These are phyloP conservation scores for Fusarium cyanostomum DNA, from an alignment of 2,329 filamentous ascomycete species.

Conservation along the genomic window DNA sequence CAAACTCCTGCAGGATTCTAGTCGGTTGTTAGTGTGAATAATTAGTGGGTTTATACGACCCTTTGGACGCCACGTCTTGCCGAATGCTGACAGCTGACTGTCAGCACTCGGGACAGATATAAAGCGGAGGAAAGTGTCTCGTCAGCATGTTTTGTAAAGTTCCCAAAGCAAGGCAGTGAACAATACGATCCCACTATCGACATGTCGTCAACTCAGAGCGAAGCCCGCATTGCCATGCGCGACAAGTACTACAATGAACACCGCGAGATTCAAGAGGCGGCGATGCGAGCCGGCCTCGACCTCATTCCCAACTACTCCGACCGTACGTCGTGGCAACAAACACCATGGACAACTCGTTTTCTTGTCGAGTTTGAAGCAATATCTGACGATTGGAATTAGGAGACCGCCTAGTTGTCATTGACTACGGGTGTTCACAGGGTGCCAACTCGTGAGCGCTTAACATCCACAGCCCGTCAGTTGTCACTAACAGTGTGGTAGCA, in stretches of 20 bases:
- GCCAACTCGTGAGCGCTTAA: neutral
- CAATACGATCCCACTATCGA: no score
- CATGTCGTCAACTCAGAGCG: neutral
- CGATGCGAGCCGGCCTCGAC: neutral
- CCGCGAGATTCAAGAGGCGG: constrained; percentile 8
- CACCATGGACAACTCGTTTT: rapidly evolving
- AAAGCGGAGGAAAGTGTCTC: neutral
- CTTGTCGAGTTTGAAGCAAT: rapidly evolving
- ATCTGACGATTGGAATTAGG: neutral
- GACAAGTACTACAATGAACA: constrained; percentile 14
- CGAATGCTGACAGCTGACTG: no score
- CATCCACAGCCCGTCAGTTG: rapidly evolving
- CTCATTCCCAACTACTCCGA: neutral
- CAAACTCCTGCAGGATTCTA: no score
- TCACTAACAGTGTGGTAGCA: neutral
- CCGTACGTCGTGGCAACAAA: neutral
- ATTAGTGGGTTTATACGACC: no score
- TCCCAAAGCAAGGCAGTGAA: neutral
- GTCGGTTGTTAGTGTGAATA: no score
- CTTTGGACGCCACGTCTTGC: no score
- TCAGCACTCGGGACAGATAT: no score
- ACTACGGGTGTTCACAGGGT: constrained; percentile 8
- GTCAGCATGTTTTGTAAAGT: neutral
- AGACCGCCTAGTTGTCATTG: neutral
- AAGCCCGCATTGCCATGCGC: constrained; percentile 13